Evolutionary conservation across 2,329 filamentous ascomycete genomes (phyloP).

Genomic region (Ophioceras dolichostomum): DNA sequence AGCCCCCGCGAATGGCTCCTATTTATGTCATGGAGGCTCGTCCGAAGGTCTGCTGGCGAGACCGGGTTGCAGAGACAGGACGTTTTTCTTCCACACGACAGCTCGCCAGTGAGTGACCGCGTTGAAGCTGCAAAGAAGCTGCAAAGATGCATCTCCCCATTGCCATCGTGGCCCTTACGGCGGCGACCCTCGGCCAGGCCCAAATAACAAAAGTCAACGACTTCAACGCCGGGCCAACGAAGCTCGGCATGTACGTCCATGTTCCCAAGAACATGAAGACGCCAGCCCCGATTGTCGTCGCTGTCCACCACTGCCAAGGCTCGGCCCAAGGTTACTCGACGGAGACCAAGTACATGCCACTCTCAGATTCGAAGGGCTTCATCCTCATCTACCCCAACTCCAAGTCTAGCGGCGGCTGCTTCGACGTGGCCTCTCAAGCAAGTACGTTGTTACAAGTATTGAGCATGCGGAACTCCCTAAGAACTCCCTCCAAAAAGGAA

Average conservation of each 20-base stretch:
- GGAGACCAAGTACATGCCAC: constrained; percentile 26
- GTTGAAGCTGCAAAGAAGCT: no score
- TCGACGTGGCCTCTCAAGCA: constrained; percentile 39
- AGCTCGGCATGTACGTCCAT: constrained; percentile 20
- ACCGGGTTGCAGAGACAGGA: no score
- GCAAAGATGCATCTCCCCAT: no score
- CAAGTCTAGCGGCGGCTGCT: constrained; percentile 33
- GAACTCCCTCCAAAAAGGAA: no score
- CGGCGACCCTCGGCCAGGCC: constrained; percentile 12
- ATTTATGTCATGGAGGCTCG: no score
- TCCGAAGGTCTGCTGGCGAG: no score
- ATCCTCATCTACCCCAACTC: constrained; percentile 42
- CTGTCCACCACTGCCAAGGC: constrained; percentile 11
- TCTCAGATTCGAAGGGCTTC: constrained; percentile 24
- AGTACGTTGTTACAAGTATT: no score
- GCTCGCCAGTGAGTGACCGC: no score
- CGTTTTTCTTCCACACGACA: no score
- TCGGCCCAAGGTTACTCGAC: constrained; percentile 30
- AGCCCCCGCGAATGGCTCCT: no score
- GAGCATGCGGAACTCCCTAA: no score
- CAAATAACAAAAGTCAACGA: constrained; percentile 18
- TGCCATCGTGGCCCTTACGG: no score
- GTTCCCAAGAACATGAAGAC: constrained; percentile 18
- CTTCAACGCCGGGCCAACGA: constrained; percentile 19
- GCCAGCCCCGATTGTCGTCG: constrained; percentile 31